Base-by-base conservation (phyloP, 2,329 filamentous ascomycete species). In the Incumbomyces delicatus region DNA sequence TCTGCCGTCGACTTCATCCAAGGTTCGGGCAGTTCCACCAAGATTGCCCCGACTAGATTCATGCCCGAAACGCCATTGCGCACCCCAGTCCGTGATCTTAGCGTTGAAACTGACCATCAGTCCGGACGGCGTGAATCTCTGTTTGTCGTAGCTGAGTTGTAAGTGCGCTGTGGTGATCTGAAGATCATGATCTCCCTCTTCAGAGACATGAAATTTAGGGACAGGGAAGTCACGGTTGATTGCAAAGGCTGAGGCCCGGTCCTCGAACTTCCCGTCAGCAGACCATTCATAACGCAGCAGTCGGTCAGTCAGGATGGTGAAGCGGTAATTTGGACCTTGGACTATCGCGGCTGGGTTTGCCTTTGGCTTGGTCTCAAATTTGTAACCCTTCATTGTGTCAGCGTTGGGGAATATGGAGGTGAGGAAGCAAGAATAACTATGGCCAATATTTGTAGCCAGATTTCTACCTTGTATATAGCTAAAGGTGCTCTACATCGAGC, bases 201-300 rank as follows among this genome's bases (percentile, higher is more conserved):
- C 75, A 63, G 4, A 46, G 17, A 42, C 40, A 4, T 53, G 53
- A 41, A 53, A 54, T 31, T 52, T 49, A 14, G 53, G 53, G 7
- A 49, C 49, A 1, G 51, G 50, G 32, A 57, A 51, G 30, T 54
- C 46, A 20, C 78, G 68, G 51, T 76, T 73, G 47, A 77, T 66
- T n/a, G 78, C 79, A 57, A 82, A 78, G 8, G 74, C 75, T 0
- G 77, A 81, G 0, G 76, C 74, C 3, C 78, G 71, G 57, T 83
- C 77, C 57, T 82, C 79, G 54, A 82, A 83, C 30, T 64, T 57
- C 41, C 73, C 70, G 51, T 82, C 77, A 10, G 69, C 64, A 1
- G 78, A 71, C 76, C 76, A 83, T 62, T 82, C 78, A 51, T 76
- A 80, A 29, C 79, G 74, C 22, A 82, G 52, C 2, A 81, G 64